Evolutionary conservation across 257 asterid species (phyloP), one percentile per base, ranked within the genome.

Genomic region (Plantago ovata): DNA sequence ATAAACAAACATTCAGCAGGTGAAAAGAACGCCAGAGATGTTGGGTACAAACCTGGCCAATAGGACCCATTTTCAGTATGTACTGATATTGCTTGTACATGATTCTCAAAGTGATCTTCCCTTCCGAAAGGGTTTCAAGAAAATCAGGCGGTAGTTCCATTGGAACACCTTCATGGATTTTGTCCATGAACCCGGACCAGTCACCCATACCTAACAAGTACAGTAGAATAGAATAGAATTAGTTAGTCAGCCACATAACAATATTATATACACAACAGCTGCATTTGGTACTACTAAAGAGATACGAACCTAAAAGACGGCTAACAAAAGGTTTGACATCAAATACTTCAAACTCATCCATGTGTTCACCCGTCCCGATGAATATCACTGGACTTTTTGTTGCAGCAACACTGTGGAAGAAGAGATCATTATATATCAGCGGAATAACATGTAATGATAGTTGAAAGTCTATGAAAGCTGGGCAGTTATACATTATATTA

Each of bases 101-200:
- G 65, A 81, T 84, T 75, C 99, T 86, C 65, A 93, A 63, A 58
- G 99, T 84, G 72, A 89, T 86, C 56, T 72, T 81, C 62, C 97
- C 99, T 74, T 93, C 95, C 10, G 95, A 81, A 59, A 93, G 87
- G 84, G 89, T 93, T 75, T 86, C 92, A 63, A 89, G 94, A 67
- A 93, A 97, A 79, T 93, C 99, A 19, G 96, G 97, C 74, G 89
- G 99, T 74, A 89, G 95, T 63, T 93, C 97, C 96, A 84, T 86
- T 0, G 99, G 97, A 64, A 93, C 99, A 59, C 82, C 96, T 74
- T 93, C 94, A 32, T 86, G 97, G 66, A 93, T 86, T 77, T 89
- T 93, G 80, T 93, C 95, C 96, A 89, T 84, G 76, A 93, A 89
- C 49, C 99, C 99, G 67, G 99, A 84, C 99, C 82, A 86, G 76